Base-by-base conservation (phyloP, 2,329 filamentous ascomycete species). In the Lasiodiplodia sp. region DNA sequence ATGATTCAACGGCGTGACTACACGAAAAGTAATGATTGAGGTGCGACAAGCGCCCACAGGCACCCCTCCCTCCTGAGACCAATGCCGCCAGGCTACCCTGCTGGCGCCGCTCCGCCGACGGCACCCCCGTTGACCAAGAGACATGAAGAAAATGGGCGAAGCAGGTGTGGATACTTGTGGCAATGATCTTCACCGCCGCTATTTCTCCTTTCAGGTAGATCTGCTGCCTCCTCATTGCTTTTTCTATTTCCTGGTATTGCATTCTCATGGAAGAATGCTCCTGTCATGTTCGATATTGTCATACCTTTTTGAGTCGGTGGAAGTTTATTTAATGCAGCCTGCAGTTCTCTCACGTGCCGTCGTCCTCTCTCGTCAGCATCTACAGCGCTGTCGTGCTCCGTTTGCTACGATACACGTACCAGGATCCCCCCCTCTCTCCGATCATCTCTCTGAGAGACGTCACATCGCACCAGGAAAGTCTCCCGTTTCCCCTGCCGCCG, bases 21-120 rank as follows among this genome's bases (percentile, higher is more conserved):
- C 58, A 62, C 40, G 31, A 62, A 51, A 49, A 62, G 44, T 38
- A 62, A 51, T 21, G 44, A 23, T n/a, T 34, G 58, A 63, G n/a
- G 40, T 63, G 23, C 16, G 60, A 38, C 60, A 23, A 25, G 60
- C 31, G 37, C 23, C 8, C 28, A 14, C 40, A 4, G 2, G 4
- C 14, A 34, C 49, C 38, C 10, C 23, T 25, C 38, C 37, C 52
- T 25, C 31, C 12, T 23, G n/a, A n/a, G n/a, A 52, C 21, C 47
- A n/a, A 64, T 23, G 12, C 47, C 21, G 5, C 21, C 58, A 31
- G 58, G 14, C 16, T 16, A n/a, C 25, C 25, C 40, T 49, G 23
- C 40, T 49, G 40, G 18, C 12, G 31, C 37, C 53, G 53, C 21
- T 23, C 23, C 38, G 57, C 44, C 38, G n/a, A 12, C 14, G 11